Evolutionary conservation across 1,139 yeast species (phyloP).

Genomic region (Zygoascus sp.): DNA sequence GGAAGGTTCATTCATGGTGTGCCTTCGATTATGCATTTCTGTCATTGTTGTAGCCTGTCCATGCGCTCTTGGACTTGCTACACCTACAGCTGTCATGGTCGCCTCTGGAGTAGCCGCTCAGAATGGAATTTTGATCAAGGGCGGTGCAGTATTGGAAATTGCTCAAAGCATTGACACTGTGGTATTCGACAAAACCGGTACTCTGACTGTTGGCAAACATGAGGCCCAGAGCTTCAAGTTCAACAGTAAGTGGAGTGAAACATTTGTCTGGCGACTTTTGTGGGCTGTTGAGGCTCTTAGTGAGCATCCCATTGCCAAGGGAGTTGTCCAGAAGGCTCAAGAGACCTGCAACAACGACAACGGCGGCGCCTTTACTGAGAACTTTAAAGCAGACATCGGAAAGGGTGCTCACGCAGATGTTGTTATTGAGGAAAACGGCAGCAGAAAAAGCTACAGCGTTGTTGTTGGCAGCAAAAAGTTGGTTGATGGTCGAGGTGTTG

Average conservation of each 20-base stretch:
- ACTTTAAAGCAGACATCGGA: conserved; percentile 59
- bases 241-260: conserved; percentile 32
- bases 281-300: conserved; percentile 64
- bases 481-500: conserved; percentile 34
- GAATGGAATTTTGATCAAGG: conserved; percentile 85
- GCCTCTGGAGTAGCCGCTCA: conserved; percentile 96
- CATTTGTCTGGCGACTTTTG: conserved; percentile 48
- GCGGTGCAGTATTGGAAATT: conserved; percentile 83
- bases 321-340: conserved; percentile 46
- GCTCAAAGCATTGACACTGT: conserved; percentile 63
- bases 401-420: conserved; percentile 61
- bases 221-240: conserved; percentile 35
- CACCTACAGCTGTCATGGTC: conserved; percentile 98
- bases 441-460: conserved; percentile 34
- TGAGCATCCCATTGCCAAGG: conserved; percentile 86
- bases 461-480: conserved; percentile 56
- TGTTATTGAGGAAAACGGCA: conserved; percentile 22
- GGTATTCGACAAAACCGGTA: conserved; percentile 94
- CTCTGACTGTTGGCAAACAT: conserved; percentile 85
- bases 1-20: conserved; percentile 57
- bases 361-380: conserved; percentile 35
- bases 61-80: conserved; percentile 93
- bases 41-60: conserved; percentile 98
- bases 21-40: conserved; percentile 81
- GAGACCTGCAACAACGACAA: conserved; percentile 18